Evolutionary conservation across 1,139 yeast genomes (phyloP), one percentile per base, ranked within the genome.

Genomic region (Eremothecium sinecaudum): DNA sequence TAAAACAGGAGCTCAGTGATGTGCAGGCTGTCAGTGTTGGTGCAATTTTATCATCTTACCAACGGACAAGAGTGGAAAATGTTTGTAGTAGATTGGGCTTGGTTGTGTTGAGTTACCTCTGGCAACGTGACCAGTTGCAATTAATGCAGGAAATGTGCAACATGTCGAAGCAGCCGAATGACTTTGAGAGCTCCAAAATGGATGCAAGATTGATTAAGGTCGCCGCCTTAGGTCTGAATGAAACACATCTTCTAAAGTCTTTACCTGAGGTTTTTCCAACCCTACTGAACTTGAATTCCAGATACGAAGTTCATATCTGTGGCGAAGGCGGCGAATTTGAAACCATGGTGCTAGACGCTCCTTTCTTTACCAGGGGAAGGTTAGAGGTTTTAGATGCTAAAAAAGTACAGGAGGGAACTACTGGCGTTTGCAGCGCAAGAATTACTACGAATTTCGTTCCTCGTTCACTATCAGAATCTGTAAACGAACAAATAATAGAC

Each of bases 241-340:
- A 69, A 8, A 53, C 52, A 1, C 84, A 86, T 58, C 63, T 90
- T 40, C 94, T 92, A 1, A 69, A 71, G 52, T 63, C 78, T 4
- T 63, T 90, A 28, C 69, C 66, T 2, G 70, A 81, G 44, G 62
- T 80, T 45, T 71, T 71, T 37, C 79, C 84, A 0, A 68, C 64
- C 1, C 58, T 90, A 51, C 48, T 69, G 8, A 64, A 64, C 25
- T 62, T 87, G 44, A 80, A 87, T 50, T 45, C 56, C 8, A 61
- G 63, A 59, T 87, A 74, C 56, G 93, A 87, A 2, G 82, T 87
- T 7, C 96, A 90, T 56, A 75, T 90, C 0, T 90, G 98, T 62
- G 98, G 98, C 6, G 98, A 90, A 63, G 98, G 98, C 14, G 98
- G 98, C 1, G 98, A 90, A 57, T 90, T 86, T 56, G 98, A 90